phyloP scores from a whole-genome alignment of 805 yeast species.

The Nakazawaea populi region DNA sequence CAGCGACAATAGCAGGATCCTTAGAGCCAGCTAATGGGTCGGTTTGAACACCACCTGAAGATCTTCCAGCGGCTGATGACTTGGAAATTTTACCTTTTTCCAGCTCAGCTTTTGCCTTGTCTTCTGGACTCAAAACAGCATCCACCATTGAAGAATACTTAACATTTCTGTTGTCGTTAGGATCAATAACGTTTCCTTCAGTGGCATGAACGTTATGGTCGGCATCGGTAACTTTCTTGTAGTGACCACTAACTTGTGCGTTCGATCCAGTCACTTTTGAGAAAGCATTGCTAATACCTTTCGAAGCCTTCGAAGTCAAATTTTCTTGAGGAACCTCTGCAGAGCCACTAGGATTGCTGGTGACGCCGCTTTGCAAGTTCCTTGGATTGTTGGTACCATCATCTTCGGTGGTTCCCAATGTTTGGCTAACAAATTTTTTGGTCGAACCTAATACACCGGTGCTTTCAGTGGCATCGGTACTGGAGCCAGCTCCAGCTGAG shows the following conservation, averaged over 20 bases:
- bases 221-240: constrained; percentile 4
- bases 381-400: constrained; percentile 56
- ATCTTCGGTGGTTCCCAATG: constrained; percentile 61
- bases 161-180: constrained; percentile 16
- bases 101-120: constrained; percentile 11
- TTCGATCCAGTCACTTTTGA: constrained; percentile 1
- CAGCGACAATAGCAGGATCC: background rate
- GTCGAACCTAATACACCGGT: constrained; percentile 1
- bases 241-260: constrained; percentile 3
- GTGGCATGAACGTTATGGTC: background rate
- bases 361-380: constrained; percentile 50
- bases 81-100: background rate
- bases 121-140: constrained; percentile 16
- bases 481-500: background rate
- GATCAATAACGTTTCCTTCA: constrained; percentile 7
- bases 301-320: background rate
- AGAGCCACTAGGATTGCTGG: constrained; percentile 51
- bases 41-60: background rate
- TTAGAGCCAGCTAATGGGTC: background rate
- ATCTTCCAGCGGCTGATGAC: background rate
- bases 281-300: constrained; percentile 1
- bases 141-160: constrained; percentile 23
- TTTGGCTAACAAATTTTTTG: background rate
- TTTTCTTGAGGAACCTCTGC: constrained; percentile 22
- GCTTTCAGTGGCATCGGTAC: background rate